Percentiles rank a stretch among this genome's conserved stretches.
phyloP scores from a whole-genome alignment of 2,329 filamentous ascomycete species.

The Ascochyta koolunga region DNA sequence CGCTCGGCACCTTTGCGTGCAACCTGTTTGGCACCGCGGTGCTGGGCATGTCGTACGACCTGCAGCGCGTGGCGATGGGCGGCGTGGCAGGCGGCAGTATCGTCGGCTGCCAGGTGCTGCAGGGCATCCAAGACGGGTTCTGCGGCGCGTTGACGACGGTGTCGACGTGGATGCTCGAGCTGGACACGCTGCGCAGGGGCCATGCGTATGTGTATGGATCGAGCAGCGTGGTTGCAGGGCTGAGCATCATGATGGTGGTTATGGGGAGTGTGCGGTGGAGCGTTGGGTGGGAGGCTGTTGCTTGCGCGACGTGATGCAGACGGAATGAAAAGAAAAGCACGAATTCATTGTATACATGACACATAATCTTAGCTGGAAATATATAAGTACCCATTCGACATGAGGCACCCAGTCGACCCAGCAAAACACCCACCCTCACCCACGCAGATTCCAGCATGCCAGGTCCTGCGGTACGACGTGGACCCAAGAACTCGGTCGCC shows the following conservation, averaged over 20 bases:
- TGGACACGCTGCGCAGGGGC: slow-evolving; percentile 48
- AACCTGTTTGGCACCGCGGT: slow-evolving; percentile 80
- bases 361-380: too few species aligned
- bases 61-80: slow-evolving; percentile 68
- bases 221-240: slow-evolving; percentile 63
- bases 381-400: too few species aligned
- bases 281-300: slow-evolving; percentile 47
- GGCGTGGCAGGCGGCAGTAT: slow-evolving; percentile 48
- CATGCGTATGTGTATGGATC: slow-evolving; percentile 73
- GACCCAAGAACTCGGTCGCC: too few species aligned
- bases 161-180: slow-evolving; percentile 56
- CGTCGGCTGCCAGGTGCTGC: slow-evolving; percentile 53
- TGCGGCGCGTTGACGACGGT: slow-evolving; percentile 57
- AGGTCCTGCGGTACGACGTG: too few species aligned
- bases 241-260: slow-evolving; percentile 68
- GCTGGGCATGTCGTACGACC: slow-evolving; percentile 76
- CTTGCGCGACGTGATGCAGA: slow-evolving; percentile 37
- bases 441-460: too few species aligned
- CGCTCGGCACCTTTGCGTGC: slow-evolving; percentile 82
- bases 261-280: slow-evolving; percentile 81
- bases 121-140: slow-evolving; percentile 57
- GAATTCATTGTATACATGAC: too few species aligned
- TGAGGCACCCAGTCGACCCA: too few species aligned
- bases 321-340: too few species aligned
- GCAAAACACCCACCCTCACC: too few species aligned